These are phyloP conservation scores for Sporothrix pseudoabietina DNA, from an alignment of 2,329 filamentous ascomycete species.

Conservation along the genomic window DNA sequence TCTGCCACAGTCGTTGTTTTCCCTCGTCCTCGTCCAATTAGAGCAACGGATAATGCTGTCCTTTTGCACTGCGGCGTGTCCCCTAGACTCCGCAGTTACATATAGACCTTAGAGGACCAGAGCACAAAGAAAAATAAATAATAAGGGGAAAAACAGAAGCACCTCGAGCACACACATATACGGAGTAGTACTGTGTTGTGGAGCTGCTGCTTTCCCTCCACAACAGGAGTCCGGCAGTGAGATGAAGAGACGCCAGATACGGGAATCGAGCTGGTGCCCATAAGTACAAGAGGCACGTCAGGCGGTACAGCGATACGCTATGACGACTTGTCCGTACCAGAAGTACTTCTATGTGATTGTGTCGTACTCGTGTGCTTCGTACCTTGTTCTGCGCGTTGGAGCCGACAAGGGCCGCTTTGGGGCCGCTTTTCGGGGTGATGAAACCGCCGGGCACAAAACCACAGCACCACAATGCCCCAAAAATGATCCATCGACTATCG, in stretches of 20 bases:
- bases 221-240: neutral
- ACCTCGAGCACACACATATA: too few species aligned
- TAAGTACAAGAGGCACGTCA: neutral
- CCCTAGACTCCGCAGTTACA: neutral
- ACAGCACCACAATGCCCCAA: neutral
- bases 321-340: neutral
- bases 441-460: neutral
- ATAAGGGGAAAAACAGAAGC: neutral
- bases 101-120: neutral
- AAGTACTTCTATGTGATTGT: neutral
- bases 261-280: neutral
- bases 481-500: neutral
- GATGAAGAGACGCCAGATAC: slow-evolving; percentile 6
- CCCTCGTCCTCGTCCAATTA: neutral
- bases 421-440: neutral
- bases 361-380: neutral
- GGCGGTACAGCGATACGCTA: neutral
- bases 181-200: neutral
- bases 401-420: neutral
- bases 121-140: neutral
- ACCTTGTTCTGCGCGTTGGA: neutral
- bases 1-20: neutral
- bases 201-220: neutral
- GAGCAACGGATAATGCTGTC: neutral
- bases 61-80: neutral